Percentiles rank a stretch among this genome's conserved stretches.
Evolutionary conservation across 2,329 filamentous ascomycete species (phyloP).

Genomic region (Aspergillus persii): DNA sequence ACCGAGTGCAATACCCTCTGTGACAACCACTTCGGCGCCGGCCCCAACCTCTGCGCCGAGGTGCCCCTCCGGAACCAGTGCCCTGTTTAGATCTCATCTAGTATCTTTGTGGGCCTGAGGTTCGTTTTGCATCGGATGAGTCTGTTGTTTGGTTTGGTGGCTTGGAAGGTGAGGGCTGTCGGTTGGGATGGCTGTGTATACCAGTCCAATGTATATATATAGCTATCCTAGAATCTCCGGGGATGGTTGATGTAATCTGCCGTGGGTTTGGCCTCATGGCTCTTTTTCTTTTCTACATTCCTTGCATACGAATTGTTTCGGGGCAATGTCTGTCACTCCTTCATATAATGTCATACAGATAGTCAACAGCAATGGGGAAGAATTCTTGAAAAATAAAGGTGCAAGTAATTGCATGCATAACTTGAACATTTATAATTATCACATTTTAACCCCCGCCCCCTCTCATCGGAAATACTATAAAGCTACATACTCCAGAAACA

Average conservation of each 20-base stretch:
- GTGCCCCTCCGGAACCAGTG: constrained; percentile 32
- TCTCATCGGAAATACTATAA: neutral
- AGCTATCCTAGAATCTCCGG: neutral
- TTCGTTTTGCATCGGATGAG: neutral
- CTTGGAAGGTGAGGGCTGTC: neutral
- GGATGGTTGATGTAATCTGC: neutral
- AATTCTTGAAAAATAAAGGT: neutral
- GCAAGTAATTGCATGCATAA: neutral
- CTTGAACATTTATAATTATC: neutral
- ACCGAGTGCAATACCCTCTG: constrained; percentile 38
- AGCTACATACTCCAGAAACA: constrained; percentile 11
- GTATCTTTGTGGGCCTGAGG: too few species aligned
- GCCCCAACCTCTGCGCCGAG: constrained; percentile 35
- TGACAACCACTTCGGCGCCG: constrained; percentile 30
- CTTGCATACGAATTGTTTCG: neutral
- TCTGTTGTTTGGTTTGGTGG: neutral
- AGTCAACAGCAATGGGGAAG: neutral
- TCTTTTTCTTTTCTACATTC: neutral
- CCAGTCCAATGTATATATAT: constrained; percentile 1
- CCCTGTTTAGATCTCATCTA: constrained; percentile 19
- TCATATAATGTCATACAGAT: neutral
- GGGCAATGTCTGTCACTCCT: neutral
- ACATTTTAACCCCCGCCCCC: neutral
- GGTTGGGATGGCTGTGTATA: neutral
- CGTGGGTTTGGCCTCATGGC: neutral